Conservation (phyloP, 2,329 filamentous ascomycete species). For the Epichloe amarillans region DNA sequence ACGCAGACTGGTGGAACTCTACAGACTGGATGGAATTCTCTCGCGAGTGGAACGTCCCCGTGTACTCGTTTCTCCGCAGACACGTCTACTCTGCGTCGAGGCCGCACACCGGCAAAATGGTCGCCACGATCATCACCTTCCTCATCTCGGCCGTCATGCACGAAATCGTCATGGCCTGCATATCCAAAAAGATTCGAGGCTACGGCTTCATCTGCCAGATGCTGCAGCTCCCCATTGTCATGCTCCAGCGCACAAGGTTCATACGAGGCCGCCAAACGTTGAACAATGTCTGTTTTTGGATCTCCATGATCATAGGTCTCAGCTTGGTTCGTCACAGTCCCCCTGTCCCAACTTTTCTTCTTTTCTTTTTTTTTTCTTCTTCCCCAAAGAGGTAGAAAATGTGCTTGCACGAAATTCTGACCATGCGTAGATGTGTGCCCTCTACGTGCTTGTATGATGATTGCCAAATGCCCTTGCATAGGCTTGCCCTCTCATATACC, state of each 20-base stretch:
- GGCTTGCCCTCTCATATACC: no score
- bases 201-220: constrained; percentile 95
- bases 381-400: not conserved
- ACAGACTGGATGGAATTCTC: constrained; percentile 93
- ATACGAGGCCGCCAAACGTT: constrained; percentile 62
- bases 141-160: constrained; percentile 80
- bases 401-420: constrained; percentile 8
- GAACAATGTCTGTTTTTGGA: constrained; percentile 87
- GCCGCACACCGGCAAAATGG: constrained; percentile 58
- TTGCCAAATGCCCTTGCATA: no score
- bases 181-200: constrained; percentile 89
- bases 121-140: constrained; percentile 84
- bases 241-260: constrained; percentile 69
- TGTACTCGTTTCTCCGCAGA: constrained; percentile 85
- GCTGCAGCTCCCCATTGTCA: constrained; percentile 91
- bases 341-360: not conserved
- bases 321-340: constrained; percentile 48
- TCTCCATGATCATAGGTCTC: constrained; percentile 76
- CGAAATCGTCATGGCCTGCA: constrained; percentile 94
- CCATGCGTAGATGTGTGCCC: constrained; percentile 32
- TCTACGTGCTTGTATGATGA: constrained; percentile 38
- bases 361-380: not conserved
- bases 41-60: constrained; percentile 94
- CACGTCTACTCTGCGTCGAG: constrained; percentile 85
- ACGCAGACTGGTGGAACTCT: constrained; percentile 63